These are phyloP conservation scores for Metarhizium robertsii DNA, from an alignment of 2,329 filamentous ascomycete genomes.

Conservation along the genomic window DNA sequence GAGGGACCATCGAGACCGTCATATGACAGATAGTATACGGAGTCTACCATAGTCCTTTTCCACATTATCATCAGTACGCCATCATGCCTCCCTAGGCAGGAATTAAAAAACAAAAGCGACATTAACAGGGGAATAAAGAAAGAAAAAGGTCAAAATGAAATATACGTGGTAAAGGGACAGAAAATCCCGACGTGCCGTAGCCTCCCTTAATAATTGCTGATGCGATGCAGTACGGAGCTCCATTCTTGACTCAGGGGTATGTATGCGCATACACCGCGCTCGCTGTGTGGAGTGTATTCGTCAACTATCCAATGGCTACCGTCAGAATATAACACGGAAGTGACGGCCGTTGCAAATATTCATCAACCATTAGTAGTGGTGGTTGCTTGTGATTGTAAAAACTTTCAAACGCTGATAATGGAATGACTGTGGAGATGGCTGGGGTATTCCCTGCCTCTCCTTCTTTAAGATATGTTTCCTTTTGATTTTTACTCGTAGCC, in stretches of 20 bases:
- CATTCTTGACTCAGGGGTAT: neutral
- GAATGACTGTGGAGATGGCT: neutral
- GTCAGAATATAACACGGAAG: neutral
- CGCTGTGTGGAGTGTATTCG: neutral
- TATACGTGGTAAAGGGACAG: neutral
- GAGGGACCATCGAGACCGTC: neutral
- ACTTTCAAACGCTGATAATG: neutral
- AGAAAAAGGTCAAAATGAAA: neutral
- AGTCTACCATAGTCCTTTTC: neutral
- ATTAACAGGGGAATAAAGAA: no score
- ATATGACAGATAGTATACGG: neutral
- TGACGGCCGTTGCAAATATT: neutral
- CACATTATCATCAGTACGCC: slow-evolving; percentile 1
- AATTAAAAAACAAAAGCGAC: neutral
- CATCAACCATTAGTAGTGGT: neutral
- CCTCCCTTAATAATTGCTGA: no score
- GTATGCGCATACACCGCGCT: neutral
- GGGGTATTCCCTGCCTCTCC: neutral
- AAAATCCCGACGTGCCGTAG: neutral
- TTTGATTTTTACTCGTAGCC: slow-evolving; percentile 27
- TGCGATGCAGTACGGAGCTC: neutral
- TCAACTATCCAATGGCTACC: neutral
- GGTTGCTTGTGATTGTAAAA: neutral
- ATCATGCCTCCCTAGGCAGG: neutral
- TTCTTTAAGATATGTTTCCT: neutral